phyloP scores from a whole-genome alignment of 1,284 basidiomycete species.

The Meripilus lineatus region DNA sequence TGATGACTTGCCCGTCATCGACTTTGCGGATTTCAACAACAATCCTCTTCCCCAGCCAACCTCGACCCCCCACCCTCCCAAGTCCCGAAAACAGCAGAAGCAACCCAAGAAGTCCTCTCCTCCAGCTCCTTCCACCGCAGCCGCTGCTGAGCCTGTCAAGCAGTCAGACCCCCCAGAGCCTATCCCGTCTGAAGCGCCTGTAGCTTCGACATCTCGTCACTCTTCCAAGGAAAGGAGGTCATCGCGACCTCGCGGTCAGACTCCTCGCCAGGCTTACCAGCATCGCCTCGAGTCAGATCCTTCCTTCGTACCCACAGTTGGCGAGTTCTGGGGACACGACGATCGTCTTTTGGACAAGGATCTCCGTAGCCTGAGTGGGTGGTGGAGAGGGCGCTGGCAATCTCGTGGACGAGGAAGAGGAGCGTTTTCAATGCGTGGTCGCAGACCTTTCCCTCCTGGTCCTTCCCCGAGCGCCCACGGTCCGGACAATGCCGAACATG shows the following conservation, averaged over 20 bases:
- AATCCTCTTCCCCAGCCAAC: slow-evolving; percentile 18
- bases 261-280: slow-evolving; percentile 73
- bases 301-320: slow-evolving; percentile 80
- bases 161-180: slow-evolving; percentile 11
- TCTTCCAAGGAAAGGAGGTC: slow-evolving; percentile 12
- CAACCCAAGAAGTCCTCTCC: slow-evolving; percentile 18
- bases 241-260: slow-evolving; percentile 43
- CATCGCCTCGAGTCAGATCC: slow-evolving; percentile 76
- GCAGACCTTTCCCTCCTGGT: slow-evolving; percentile 19
- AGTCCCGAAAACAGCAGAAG: slow-evolving; percentile 23
- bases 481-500: slow-evolving; percentile 11
- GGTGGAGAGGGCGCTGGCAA: slow-evolving; percentile 79
- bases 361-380: slow-evolving; percentile 68
- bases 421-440: slow-evolving; percentile 44
- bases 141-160: slow-evolving; percentile 13
- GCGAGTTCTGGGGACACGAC: slow-evolving; percentile 90
- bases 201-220: slow-evolving; percentile 19
- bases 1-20: slow-evolving; percentile 71
- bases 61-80: slow-evolving; percentile 17
- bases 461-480: neutral
- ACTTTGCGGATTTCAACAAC: slow-evolving; percentile 62
- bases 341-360: slow-evolving; percentile 77
- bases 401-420: slow-evolving; percentile 61
- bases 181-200: slow-evolving; percentile 23
- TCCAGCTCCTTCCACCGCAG: slow-evolving; percentile 13